A percentile compares a stretch with the other conserved stretches of the same genome.
Conservation (phyloP, 1,284 basidiomycete genomes). For the Sphagnurus paluster region DNA sequence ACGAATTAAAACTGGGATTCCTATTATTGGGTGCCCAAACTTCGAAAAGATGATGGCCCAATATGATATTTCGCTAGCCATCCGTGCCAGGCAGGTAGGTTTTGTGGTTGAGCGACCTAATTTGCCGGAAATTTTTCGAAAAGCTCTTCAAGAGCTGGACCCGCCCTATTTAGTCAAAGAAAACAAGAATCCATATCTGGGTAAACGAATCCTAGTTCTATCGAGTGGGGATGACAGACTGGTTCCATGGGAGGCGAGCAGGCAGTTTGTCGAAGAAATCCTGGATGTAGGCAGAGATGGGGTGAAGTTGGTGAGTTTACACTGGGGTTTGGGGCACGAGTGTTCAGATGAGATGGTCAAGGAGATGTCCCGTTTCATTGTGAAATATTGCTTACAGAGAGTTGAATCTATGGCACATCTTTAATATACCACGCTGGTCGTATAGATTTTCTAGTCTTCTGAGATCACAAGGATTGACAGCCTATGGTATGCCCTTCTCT, state of each 20-base stretch:
- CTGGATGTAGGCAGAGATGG: constrained; percentile 53
- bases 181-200: constrained; percentile 56
- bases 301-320: constrained; percentile 46
- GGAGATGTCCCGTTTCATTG: constrained; percentile 48
- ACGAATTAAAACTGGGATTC: constrained; percentile 69
- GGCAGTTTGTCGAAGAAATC: constrained; percentile 48
- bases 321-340: constrained; percentile 52
- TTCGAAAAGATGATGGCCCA: constrained; percentile 59
- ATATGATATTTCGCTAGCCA: no score
- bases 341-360: constrained; percentile 52
- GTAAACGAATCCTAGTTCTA: constrained; percentile 72
- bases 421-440: no score
- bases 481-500: no score
- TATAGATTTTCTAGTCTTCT: no score
- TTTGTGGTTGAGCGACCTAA: constrained; percentile 53
- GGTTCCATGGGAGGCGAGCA: constrained; percentile 62
- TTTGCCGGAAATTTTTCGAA: constrained; percentile 56
- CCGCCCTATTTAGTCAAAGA: constrained; percentile 40
- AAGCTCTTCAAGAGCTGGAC: constrained; percentile 47
- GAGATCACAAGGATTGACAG: no score
- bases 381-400: constrained; percentile 20
- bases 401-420: no score
- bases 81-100: constrained; percentile 50
- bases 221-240: constrained; percentile 60
- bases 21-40: constrained; percentile 82